These are phyloP conservation scores for Ilex aquifolium DNA, from an alignment of 257 asterid genomes.

Conservation along the genomic window DNA sequence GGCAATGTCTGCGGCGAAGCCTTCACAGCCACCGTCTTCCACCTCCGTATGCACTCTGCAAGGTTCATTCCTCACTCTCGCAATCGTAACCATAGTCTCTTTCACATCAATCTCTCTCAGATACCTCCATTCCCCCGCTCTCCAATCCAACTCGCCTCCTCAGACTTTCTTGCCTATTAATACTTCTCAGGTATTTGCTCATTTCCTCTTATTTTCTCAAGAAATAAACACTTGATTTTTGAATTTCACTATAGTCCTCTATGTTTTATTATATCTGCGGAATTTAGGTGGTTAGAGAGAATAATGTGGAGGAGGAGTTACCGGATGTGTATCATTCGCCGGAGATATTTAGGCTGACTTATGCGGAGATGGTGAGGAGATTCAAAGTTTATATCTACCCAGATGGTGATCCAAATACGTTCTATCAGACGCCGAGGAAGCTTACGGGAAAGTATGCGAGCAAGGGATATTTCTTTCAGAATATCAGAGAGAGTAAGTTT, in stretches of 20 bases:
- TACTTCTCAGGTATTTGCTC: no score
- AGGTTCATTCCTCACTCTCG: slow-evolving; percentile 66
- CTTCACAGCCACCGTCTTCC: slow-evolving; percentile 30
- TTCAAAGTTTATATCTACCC: slow-evolving; percentile 84
- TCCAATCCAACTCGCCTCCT: slow-evolving; percentile 15
- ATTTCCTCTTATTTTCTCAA: no score
- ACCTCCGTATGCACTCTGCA: slow-evolving; percentile 46
- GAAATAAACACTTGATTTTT: background rate
- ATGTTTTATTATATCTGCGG: background rate
- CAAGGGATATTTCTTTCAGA: slow-evolving; percentile 91
- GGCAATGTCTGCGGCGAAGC: slow-evolving; percentile 77
- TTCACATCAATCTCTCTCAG: slow-evolving; percentile 61
- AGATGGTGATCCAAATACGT: slow-evolving; percentile 95
- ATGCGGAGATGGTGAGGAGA: slow-evolving; percentile 67
- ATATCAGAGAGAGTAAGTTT: slow-evolving; percentile 77
- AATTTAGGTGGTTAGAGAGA: slow-evolving; percentile 17
- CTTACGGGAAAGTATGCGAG: slow-evolving; percentile 93
- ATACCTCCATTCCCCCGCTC: slow-evolving; percentile 48
- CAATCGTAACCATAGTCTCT: slow-evolving; percentile 57
- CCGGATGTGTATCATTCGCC: slow-evolving; percentile 66
- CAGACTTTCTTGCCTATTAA: no score
- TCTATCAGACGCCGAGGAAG: slow-evolving; percentile 93
- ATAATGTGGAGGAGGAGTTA: slow-evolving; percentile 13
- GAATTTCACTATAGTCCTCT: background rate
- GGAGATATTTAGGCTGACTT: slow-evolving; percentile 61